Evolutionary conservation across 2,329 filamentous ascomycete species (phyloP), one percentile per base, ranked within the genome.

Genomic region (Talaromyces piceae): DNA sequence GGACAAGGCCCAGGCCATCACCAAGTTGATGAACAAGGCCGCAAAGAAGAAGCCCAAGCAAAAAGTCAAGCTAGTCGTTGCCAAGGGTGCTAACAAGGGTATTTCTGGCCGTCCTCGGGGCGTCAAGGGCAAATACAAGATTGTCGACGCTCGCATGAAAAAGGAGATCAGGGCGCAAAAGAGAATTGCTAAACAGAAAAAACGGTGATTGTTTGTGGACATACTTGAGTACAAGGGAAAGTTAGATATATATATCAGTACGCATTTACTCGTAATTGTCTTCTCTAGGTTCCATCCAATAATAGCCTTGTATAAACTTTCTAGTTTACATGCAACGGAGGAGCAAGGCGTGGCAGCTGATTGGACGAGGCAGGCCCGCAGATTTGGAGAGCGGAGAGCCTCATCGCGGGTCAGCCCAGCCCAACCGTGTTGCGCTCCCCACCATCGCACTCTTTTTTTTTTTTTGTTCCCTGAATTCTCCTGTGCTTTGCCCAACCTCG

Each of bases 41-140:
- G 79, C 80, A 48, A 90, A 88, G 73, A 91, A 91, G 80, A 95
- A 91, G 77, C 87, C 87, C 23, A 87, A 85, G 71, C 80, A 84
- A 58, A 81, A 87, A 54, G 84, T 94, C 56, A 93, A 87, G 71
- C 79, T 98, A 41, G 89, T 98, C 28, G 91, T 96, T 56, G 93
- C 93, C 13, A 82, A 79, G 55, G 91, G 91, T 54, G 73, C 80
- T 47, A 96, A 97, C 70, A 85, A 83, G 59, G 91, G 89, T 63
- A 83, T 95, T 64, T 82, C 87, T 66, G 91, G 91, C 18, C 78
- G 91, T 60, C 93, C 93, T 2, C 86, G 83, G 68, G 93, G 91
- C 54, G 89, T 95, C 22, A 96, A 95, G 80, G 91, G 91, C 31
- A 85, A 88, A 59, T 98, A 98, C 70, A 95, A 95, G 77, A 95